Evolutionary conservation across 345 rosid species (phyloP).

Genomic region (Bruguiera gymnorhiza): DNA sequence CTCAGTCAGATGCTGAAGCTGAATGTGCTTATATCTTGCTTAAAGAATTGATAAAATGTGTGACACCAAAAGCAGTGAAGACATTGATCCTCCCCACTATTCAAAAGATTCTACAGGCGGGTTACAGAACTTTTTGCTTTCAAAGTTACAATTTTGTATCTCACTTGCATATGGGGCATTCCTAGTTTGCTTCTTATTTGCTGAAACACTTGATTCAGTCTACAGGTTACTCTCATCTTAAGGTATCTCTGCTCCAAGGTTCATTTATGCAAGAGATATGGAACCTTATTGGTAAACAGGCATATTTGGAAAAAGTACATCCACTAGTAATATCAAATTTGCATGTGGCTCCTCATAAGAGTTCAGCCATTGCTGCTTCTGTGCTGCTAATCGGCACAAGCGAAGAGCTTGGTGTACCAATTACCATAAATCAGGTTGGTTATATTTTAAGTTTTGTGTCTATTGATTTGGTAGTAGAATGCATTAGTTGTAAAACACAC

Average conservation of each 20-base stretch:
- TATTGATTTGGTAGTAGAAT: conserved; percentile 14
- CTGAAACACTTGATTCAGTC: conserved; percentile 50
- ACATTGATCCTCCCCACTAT: conserved; percentile 64
- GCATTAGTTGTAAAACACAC: conserved; percentile 1
- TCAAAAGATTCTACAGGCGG: conserved; percentile 88
- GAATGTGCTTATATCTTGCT: conserved; percentile 76
- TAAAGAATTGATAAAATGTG: conserved; percentile 68
- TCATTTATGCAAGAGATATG: conserved; percentile 84
- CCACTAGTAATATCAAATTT: conserved; percentile 78
- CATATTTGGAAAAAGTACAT: conserved; percentile 71
- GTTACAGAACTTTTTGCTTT: conserved; percentile 23
- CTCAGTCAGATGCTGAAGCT: conserved; percentile 62
- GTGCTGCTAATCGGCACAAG: conserved; percentile 84
- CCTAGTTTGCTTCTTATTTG: conserved; percentile 22
- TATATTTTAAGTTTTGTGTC: conserved; percentile 17
- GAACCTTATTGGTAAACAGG: conserved; percentile 71
- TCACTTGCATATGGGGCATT: conserved; percentile 13
- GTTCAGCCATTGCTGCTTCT: conserved; percentile 84
- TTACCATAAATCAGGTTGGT: conserved; percentile 82
- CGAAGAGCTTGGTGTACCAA: conserved; percentile 90
- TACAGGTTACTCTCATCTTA: conserved; percentile 84
- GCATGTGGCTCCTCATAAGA: conserved; percentile 65
- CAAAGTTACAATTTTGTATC: conserved; percentile 18
- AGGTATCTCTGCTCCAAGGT: conserved; percentile 89
- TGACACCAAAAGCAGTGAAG: conserved; percentile 66